These are phyloP conservation scores for Penicillium brasilianum DNA, from an alignment of 2,329 filamentous ascomycete genomes.

Conservation along the genomic window DNA sequence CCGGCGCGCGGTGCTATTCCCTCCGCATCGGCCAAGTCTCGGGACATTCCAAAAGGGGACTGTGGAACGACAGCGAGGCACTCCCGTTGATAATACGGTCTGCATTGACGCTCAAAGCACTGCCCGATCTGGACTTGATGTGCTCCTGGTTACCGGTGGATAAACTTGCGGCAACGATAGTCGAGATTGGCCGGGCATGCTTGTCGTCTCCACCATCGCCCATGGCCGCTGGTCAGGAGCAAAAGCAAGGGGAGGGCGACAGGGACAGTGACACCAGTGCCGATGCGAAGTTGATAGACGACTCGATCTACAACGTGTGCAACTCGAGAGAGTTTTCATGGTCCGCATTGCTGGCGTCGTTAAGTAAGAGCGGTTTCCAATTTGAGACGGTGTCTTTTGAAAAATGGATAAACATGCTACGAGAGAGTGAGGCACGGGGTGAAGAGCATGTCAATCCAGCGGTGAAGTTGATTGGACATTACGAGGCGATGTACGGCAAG, in stretches of 20 bases:
- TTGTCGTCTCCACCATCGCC: background rate
- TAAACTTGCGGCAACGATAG: slow-evolving; percentile 32
- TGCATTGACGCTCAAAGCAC: slow-evolving; percentile 32
- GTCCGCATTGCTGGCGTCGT: slow-evolving; percentile 37
- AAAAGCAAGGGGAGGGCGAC: background rate
- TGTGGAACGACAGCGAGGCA: slow-evolving; percentile 44
- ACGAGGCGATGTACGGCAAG: slow-evolving; percentile 34
- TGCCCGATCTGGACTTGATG: slow-evolving; percentile 31
- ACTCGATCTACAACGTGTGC: slow-evolving; percentile 39
- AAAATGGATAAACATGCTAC: slow-evolving; percentile 42
- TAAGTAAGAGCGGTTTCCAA: slow-evolving; percentile 38
- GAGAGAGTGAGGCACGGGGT: slow-evolving; percentile 33
- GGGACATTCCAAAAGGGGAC: slow-evolving; percentile 39
- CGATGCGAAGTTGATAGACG: slow-evolving; percentile 21
- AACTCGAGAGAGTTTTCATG: slow-evolving; percentile 43
- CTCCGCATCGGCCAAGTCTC: slow-evolving; percentile 44
- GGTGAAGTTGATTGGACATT: slow-evolving; percentile 40
- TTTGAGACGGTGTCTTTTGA: slow-evolving; percentile 42
- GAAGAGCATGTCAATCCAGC: slow-evolving; percentile 40
- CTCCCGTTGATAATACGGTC: slow-evolving; percentile 41
- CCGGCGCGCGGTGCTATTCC: slow-evolving; percentile 35
- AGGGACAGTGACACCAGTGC: background rate
- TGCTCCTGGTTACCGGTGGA: slow-evolving; percentile 44
- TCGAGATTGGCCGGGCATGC: slow-evolving; percentile 33
- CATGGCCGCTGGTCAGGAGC: background rate